A percentile compares a stretch with the other conserved stretches of the same genome.
Conservation (phyloP, 2,329 filamentous ascomycete species). For the Cladosporium sp. region DNA sequence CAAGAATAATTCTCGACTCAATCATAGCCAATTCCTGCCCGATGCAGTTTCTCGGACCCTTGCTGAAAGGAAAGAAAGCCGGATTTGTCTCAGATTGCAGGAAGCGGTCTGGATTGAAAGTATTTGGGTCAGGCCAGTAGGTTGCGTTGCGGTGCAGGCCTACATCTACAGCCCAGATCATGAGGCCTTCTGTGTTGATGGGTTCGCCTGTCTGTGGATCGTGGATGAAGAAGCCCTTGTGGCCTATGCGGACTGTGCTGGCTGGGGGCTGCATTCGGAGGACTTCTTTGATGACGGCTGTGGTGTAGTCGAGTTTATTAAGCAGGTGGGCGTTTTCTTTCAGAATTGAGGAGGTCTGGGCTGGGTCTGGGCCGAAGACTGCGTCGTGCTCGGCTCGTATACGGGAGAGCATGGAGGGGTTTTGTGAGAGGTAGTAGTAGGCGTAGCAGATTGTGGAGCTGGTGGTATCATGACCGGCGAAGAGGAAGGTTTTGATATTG, state of each 20-base stretch:
- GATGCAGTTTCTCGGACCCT: conserved; percentile 54
- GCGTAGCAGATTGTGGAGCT: conserved; percentile 34
- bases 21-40: conserved; percentile 54
- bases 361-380: conserved; percentile 45
- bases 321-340: conserved; percentile 42
- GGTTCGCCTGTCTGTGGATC: conserved; percentile 41
- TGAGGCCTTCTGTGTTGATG: conserved; percentile 42
- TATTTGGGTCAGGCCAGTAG: conserved; percentile 38
- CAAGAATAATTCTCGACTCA: conserved; percentile 49
- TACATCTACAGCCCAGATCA: conserved; percentile 40
- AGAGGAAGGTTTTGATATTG: conserved; percentile 39
- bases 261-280: conserved; percentile 51
- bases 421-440: conserved; percentile 37
- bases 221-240: conserved; percentile 34
- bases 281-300: conserved; percentile 51
- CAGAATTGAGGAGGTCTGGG: conserved; percentile 35
- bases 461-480: conserved; percentile 43
- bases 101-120: conserved; percentile 49
- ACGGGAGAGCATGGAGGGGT: conserved; percentile 30
- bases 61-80: conserved; percentile 54
- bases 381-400: conserved; percentile 49
- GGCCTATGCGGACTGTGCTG: conserved; percentile 38
- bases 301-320: conserved; percentile 50
- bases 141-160: conserved; percentile 34
- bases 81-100: conserved; percentile 37